Evolutionary conservation across 176 grass and related monocot genomes (phyloP), one percentile per base, ranked within the genome.

Genomic region (Tillandsia leiboldiana): DNA sequence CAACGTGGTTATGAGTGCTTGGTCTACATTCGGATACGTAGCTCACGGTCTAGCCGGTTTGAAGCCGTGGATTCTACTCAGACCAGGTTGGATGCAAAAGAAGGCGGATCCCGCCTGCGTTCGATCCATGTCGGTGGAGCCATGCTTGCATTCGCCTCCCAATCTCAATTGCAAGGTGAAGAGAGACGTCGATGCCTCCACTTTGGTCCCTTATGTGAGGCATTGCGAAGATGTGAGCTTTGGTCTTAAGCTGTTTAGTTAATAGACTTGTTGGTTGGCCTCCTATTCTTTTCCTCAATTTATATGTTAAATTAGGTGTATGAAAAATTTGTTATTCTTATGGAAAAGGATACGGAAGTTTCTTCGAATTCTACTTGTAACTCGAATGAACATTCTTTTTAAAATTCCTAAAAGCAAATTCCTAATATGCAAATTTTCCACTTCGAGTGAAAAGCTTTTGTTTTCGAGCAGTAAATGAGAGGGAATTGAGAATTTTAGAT

Each of bases 21-120:
- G 52, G 67, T 87, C 85, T 10, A 87, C 85, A 27, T 87, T 87
- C 66, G 85, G 85, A 2, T 87, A 88, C 42, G 72, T 74, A 8
- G 59, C 59, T 15, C 73, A 75, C 64, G 77, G 77, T 12, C 73
- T 88, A 11, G 77, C 50, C 9, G 85, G 85, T 8, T 9, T 78
- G 33, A 84, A 64, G 12, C 86, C 86, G 2, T 83, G 86, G 86
- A 63, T 89, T 14, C 51, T 89, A 50, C 14, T 53, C n/a, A 23
- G 17, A 4, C 27, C 53, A 42, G 33, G 27, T 48, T 9, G n/a
- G 48, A 64, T 7, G 17, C 33, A 63, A 48, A 79, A 63, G 29
- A 28, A 17, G 63, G 8, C 13, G 26, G 11, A 53, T 17, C 71
- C 18, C 48, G 59, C 81, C 18, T 84, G 82, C 18, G 6, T 51